phyloP scores from a whole-genome alignment of 1,284 basidiomycete genomes.

The Cystobasidiaceae sp. region DNA sequence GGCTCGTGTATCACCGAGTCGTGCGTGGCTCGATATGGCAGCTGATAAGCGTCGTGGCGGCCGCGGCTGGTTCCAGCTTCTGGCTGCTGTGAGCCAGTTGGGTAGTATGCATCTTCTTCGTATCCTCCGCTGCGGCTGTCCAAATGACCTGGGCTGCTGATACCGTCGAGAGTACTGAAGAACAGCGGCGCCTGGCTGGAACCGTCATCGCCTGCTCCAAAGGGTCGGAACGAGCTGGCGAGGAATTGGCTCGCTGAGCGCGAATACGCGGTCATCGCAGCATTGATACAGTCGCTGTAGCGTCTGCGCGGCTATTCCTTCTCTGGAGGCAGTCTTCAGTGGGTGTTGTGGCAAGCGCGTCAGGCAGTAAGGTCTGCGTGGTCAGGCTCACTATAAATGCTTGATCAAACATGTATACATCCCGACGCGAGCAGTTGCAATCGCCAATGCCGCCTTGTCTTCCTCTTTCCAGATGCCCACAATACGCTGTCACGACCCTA shows the following conservation, averaged over 20 bases:
- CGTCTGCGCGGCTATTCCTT: too few species aligned
- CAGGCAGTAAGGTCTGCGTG: too few species aligned
- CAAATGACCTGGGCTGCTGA: too few species aligned
- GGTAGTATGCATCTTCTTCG: not conserved
- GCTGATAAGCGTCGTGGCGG: slow-evolving; percentile 16
- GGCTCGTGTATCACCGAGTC: not conserved
- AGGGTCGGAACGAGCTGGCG: not conserved
- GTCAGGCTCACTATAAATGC: too few species aligned
- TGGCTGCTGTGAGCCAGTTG: not conserved
- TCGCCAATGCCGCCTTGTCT: too few species aligned
- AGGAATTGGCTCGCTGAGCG: slow-evolving; percentile 15
- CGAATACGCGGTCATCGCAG: slow-evolving; percentile 1
- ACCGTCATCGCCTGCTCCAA: not conserved
- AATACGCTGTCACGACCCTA: too few species aligned
- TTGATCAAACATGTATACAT: too few species aligned
- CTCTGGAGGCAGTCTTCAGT: too few species aligned
- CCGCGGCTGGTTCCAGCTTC: not conserved
- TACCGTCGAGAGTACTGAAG: slow-evolving; percentile 15
- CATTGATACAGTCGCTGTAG: too few species aligned
- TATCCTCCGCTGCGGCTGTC: not conserved
- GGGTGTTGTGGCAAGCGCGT: too few species aligned
- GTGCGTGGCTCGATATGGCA: not conserved
- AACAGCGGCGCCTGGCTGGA: not conserved
- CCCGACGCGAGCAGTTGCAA: too few species aligned
- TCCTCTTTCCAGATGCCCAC: too few species aligned